These are phyloP conservation scores for Monilinia polystroma DNA, from an alignment of 2,329 filamentous ascomycete genomes.

Conservation along the genomic window DNA sequence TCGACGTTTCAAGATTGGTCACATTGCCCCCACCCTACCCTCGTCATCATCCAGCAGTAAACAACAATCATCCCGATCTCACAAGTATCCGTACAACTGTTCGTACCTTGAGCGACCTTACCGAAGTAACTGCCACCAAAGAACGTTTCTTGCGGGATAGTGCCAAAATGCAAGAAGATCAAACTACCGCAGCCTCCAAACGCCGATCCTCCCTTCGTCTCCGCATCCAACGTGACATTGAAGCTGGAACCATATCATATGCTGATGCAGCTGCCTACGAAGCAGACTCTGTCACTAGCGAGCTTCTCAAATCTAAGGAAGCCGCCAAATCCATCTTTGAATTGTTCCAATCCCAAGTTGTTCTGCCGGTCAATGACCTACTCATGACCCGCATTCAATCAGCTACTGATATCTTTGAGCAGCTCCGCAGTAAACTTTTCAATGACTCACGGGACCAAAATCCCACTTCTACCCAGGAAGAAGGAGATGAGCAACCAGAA, in stretches of 20 bases:
- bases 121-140: constrained; percentile 69
- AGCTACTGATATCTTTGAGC: constrained; percentile 74
- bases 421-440: constrained; percentile 70
- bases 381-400: constrained; percentile 72
- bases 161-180: constrained; percentile 58
- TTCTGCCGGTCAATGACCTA: constrained; percentile 79
- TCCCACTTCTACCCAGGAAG: constrained; percentile 85
- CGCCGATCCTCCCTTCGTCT: constrained; percentile 64
- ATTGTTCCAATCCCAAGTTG: constrained; percentile 75
- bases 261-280: constrained; percentile 81
- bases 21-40: constrained; percentile 93
- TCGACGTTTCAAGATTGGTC: constrained; percentile 89
- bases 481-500: constrained; percentile 93
- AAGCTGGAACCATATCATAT: constrained; percentile 75
- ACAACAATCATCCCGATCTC: constrained; percentile 93
- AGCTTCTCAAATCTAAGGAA: constrained; percentile 69
- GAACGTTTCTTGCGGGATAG: constrained; percentile 57
- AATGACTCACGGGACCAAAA: constrained; percentile 62
- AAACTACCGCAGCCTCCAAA: constrained; percentile 49
- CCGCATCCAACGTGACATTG: constrained; percentile 77
- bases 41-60: constrained; percentile 90
- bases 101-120: constrained; percentile 69
- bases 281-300: constrained; percentile 68
- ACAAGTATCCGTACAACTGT: constrained; percentile 72
- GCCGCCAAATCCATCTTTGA: constrained; percentile 79